These are phyloP conservation scores for Boeremia exigua DNA, from an alignment of 2,329 filamentous ascomycete species.

Conservation along the genomic window DNA sequence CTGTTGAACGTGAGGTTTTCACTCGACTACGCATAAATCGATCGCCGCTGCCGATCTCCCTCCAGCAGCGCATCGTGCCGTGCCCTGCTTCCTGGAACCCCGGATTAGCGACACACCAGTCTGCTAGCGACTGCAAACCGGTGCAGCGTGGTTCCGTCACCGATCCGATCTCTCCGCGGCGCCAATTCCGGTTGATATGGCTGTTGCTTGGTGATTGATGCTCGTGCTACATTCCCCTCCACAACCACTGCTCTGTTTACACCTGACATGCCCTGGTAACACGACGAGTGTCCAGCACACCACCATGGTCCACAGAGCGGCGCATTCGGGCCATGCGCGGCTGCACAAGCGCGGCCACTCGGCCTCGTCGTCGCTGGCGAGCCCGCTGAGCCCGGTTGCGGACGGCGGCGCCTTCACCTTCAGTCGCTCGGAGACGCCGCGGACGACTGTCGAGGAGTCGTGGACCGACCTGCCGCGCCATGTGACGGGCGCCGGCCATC, in stretches of 20 bases:
- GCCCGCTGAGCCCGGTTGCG: slow-evolving; percentile 41
- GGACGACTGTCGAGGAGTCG: slow-evolving; percentile 43
- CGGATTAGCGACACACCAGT: slow-evolving; percentile 9
- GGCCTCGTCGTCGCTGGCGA: slow-evolving; percentile 46
- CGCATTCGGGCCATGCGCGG: slow-evolving; percentile 42
- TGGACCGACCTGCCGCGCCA: slow-evolving; percentile 37
- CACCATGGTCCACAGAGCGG: slow-evolving; percentile 30
- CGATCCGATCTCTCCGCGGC: slow-evolving; percentile 19
- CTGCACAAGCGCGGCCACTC: slow-evolving; percentile 51
- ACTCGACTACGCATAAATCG: slow-evolving; percentile 11
- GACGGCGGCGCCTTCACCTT: slow-evolving; percentile 39
- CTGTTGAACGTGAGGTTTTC: slow-evolving; percentile 6
- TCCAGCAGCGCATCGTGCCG: slow-evolving; percentile 16
- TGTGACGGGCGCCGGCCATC: slow-evolving; percentile 31
- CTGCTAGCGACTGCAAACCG: slow-evolving; percentile 4
- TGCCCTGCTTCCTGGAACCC: slow-evolving; percentile 15
- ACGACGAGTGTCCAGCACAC: slow-evolving; percentile 18
- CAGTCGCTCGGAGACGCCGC: slow-evolving; percentile 44
- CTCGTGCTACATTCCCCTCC: slow-evolving; percentile 19
- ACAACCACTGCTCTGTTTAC: slow-evolving; percentile 7
- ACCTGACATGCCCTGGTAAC: slow-evolving; percentile 26
- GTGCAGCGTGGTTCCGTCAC: slow-evolving; percentile 16
- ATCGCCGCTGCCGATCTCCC: slow-evolving; percentile 17
- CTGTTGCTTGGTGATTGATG: slow-evolving; percentile 34
- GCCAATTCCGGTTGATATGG: slow-evolving; percentile 9